Evolutionary conservation across 176 grass and related monocot genomes (phyloP).

Genomic region (Aegilops longissima): DNA sequence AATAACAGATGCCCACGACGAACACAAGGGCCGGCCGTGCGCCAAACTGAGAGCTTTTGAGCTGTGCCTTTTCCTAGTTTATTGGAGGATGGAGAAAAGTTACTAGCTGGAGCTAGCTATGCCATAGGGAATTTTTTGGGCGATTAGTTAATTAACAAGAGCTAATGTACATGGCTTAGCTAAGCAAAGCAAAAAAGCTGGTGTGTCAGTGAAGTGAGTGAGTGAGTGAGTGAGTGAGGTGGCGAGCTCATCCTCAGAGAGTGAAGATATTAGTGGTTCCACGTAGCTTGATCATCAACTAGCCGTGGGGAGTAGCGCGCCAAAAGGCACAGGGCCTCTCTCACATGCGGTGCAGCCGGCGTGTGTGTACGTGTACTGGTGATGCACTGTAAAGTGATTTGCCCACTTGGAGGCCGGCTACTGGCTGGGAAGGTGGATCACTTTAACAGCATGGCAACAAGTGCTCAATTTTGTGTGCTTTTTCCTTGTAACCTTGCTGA

Average conservation of each 20-base stretch:
- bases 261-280: background rate
- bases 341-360: background rate
- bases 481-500: too few species aligned
- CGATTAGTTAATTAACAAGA: background rate
- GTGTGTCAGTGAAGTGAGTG: background rate
- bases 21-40: conserved; percentile 27
- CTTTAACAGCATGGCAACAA: conserved; percentile 33
- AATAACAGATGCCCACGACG: conserved; percentile 13
- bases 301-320: background rate
- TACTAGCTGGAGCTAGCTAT: background rate
- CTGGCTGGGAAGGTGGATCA: background rate
- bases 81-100: conserved; percentile 30
- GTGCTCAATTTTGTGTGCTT: background rate
- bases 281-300: background rate
- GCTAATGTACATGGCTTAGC: background rate
- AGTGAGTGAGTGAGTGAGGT: background rate
- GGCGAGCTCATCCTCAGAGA: background rate
- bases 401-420: conserved; percentile 3
- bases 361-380: background rate
- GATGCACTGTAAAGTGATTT: background rate
- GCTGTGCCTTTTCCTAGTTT: conserved; percentile 46
- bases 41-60: conserved; percentile 14
- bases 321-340: background rate
- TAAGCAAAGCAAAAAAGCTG: background rate
- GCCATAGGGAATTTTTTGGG: background rate